These are phyloP conservation scores for Micractinium conductrix DNA, from an alignment of 139 green algal species.

Conservation along the genomic window DNA sequence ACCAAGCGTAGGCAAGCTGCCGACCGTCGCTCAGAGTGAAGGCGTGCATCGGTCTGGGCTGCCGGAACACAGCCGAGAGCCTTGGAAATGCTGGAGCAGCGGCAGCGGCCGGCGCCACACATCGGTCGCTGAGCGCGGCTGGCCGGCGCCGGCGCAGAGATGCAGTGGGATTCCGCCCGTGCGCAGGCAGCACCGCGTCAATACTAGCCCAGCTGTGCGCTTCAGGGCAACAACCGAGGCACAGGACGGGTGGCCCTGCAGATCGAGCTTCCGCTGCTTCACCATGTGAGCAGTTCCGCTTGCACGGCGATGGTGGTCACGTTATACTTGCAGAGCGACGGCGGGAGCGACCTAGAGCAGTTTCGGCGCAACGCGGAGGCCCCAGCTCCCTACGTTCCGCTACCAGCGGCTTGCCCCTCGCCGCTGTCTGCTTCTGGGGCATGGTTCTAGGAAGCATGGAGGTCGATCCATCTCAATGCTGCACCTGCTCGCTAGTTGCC, in stretches of 20 bases:
- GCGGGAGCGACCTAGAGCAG: neutral
- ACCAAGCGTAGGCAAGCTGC: neutral
- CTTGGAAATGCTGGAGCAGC: neutral
- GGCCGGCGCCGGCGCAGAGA: too few species aligned
- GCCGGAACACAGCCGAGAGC: neutral
- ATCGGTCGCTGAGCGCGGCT: neutral
- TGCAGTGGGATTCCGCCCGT: neutral
- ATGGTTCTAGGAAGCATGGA: too few species aligned
- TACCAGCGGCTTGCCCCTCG: neutral
- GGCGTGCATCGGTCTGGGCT: neutral
- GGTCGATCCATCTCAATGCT: neutral
- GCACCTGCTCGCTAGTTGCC: neutral
- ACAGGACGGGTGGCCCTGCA: too few species aligned
- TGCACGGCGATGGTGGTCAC: too few species aligned
- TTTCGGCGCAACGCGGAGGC: neutral
- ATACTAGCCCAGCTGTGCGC: too few species aligned
- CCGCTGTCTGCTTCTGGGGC: too few species aligned
- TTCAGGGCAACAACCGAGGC: too few species aligned
- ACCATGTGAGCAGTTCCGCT: too few species aligned
- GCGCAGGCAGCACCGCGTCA: too few species aligned
- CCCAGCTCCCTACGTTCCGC: neutral
- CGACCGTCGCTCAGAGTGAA: neutral
- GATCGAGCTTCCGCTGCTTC: too few species aligned
- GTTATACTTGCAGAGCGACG: neutral
- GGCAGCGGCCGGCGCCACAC: too few species aligned